phyloP scores from a whole-genome alignment of 129 eudicot genomes.

The Tanacetum coccineum region DNA sequence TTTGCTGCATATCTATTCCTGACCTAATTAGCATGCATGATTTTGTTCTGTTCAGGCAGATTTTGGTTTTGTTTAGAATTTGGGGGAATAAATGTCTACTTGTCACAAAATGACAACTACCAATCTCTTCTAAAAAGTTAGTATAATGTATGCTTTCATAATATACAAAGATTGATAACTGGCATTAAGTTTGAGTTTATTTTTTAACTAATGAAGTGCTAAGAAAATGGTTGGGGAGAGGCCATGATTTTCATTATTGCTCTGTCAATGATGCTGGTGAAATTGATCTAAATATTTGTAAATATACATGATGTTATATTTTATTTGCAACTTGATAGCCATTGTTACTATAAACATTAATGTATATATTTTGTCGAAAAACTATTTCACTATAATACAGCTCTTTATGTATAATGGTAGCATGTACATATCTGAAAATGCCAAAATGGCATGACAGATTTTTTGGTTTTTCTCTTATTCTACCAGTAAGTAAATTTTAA shows the following conservation, averaged over 20 bases:
- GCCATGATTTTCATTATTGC: slow-evolving; percentile 12
- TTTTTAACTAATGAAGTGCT: slow-evolving; percentile 5
- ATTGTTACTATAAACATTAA: background rate
- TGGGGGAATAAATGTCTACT: background rate
- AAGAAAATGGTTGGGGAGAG: slow-evolving; percentile 19
- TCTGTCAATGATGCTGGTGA: slow-evolving; percentile 4
- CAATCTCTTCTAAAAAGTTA: background rate
- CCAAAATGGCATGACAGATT: no score
- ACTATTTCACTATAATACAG: no score
- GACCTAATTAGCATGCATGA: background rate
- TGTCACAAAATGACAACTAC: background rate
- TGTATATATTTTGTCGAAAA: no score
- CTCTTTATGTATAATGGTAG: no score
- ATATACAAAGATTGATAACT: slow-evolving; percentile 13
- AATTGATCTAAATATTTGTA: no score
- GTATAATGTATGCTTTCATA: slow-evolving; percentile 9
- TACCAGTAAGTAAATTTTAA: no score
- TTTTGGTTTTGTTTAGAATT: background rate
- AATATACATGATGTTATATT: no score
- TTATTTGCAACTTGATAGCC: no score
- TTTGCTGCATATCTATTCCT: background rate
- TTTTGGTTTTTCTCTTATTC: no score
- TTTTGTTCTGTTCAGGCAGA: background rate
- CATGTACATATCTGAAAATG: no score
- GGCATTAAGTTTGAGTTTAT: background rate